Percentiles rank a stretch among this genome's conserved stretches.
Evolutionary conservation across 176 grass and related monocot genomes (phyloP).

Genomic region (Leersia perrieri): DNA sequence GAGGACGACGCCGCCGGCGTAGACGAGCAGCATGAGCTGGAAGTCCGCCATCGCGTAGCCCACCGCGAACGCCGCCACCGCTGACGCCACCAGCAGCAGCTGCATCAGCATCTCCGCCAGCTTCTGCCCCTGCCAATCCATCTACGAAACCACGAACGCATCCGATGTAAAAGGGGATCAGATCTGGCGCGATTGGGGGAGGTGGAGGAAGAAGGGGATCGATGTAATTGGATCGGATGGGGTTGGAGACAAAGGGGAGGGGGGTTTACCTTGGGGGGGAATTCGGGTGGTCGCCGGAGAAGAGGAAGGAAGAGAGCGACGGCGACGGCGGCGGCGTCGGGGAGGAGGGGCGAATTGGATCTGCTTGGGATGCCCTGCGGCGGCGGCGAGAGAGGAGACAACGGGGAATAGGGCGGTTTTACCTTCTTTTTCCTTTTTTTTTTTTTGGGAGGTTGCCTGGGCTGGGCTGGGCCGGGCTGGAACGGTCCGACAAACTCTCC

Average conservation of each 20-base stretch:
- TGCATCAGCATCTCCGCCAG: conserved; percentile 89
- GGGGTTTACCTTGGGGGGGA: not conserved
- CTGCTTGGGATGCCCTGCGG: not conserved
- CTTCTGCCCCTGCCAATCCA: conserved; percentile 99
- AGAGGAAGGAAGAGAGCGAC: not conserved
- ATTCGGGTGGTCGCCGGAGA: conserved; percentile 32
- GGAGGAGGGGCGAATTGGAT: not conserved
- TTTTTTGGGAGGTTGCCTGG: no score
- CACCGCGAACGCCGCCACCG: conserved; percentile 50
- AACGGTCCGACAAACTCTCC: no score
- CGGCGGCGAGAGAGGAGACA: no score
- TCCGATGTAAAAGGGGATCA: conserved; percentile 6
- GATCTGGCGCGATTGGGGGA: not conserved
- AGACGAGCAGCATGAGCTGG: conserved; percentile 78
- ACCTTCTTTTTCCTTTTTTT: no score
- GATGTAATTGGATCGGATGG: not conserved
- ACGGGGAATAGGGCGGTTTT: no score
- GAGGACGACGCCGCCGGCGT: conserved; percentile 79
- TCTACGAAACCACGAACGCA: conserved; percentile 9
- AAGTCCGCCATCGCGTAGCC: conserved; percentile 72
- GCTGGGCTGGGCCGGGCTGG: no score
- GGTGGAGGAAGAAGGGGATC: not conserved
- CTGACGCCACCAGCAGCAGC: conserved; percentile 65
- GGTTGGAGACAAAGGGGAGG: not conserved
- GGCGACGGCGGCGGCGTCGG: not conserved